phyloP scores from a whole-genome alignment of 2,329 filamentous ascomycete genomes.

The Penicillium digitatum region DNA sequence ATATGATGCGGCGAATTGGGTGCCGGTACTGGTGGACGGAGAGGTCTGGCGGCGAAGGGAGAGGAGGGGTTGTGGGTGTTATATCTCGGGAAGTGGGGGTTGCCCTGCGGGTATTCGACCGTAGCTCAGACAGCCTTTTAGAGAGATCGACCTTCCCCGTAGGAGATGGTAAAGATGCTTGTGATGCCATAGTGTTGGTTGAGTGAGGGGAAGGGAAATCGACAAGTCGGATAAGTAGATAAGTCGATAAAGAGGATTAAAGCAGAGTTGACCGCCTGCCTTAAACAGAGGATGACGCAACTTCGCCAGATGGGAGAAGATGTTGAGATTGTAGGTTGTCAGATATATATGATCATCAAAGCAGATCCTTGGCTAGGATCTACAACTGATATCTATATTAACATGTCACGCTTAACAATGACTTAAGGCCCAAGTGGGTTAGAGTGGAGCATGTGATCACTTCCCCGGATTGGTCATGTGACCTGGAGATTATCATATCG shows the following conservation, averaged over 20 bases:
- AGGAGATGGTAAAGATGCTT: conserved; percentile 15
- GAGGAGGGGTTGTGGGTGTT: conserved; percentile 68
- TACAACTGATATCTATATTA: not conserved
- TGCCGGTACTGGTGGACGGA: conserved; percentile 58
- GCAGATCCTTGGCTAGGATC: not conserved
- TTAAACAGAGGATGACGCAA: not conserved
- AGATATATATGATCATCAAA: not conserved
- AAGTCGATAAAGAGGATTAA: not conserved
- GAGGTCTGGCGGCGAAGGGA: conserved; percentile 64
- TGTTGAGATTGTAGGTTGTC: not conserved
- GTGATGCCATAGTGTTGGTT: conserved; percentile 24
- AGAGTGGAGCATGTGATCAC: conserved; percentile 6
- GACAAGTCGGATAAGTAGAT: conserved; percentile 2
- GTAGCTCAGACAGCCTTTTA: conserved; percentile 39
- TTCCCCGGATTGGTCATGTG: conserved; percentile 9
- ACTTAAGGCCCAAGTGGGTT: conserved; percentile 3
- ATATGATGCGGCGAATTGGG: conserved; percentile 77
- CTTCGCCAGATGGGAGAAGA: not conserved
- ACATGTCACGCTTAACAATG: not conserved
- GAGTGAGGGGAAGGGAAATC: conserved; percentile 7
- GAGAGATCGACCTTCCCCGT: conserved; percentile 37
- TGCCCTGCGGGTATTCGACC: conserved; percentile 34
- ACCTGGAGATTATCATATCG: not conserved
- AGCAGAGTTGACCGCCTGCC: conserved; percentile 5
- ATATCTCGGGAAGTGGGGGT: conserved; percentile 45